These are phyloP conservation scores for Serpula lacrymans DNA, from an alignment of 768 basidiomycete species.

Conservation along the genomic window DNA sequence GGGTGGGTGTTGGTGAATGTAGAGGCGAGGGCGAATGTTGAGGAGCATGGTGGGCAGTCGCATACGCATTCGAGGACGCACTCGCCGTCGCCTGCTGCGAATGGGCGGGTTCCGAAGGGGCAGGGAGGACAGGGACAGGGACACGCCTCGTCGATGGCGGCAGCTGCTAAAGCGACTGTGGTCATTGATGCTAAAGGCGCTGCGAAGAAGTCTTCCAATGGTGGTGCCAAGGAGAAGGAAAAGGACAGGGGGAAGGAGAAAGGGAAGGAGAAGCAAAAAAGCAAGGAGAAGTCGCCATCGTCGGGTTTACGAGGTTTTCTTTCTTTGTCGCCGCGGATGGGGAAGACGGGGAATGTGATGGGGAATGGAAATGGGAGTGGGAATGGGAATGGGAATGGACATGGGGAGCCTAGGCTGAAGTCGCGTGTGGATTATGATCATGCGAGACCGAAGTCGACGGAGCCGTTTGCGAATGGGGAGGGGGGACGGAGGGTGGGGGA, in stretches of 20 bases:
- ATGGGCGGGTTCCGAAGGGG: no score
- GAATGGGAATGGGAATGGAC: no score
- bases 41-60: conserved; percentile 25
- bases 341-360: no score
- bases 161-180: conserved; percentile 61
- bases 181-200: conserved; percentile 56
- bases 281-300: conserved; percentile 22
- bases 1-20: conserved; percentile 70
- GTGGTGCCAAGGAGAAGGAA: conserved; percentile 2
- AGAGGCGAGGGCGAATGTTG: conserved; percentile 32
- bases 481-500: no score
- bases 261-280: conserved; percentile 11
- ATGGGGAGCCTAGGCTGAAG: no score
- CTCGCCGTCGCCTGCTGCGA: no score
- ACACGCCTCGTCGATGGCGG: conserved; percentile 31
- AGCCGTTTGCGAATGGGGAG: no score
- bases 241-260: background rate
- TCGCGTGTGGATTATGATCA: no score
- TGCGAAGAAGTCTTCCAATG: conserved; percentile 35
- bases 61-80: conserved; percentile 19
- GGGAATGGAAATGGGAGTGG: no score
- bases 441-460: no score
- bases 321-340: conserved; percentile 29
- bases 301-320: conserved; percentile 30
- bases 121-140: no score